Base-by-base conservation (phyloP, 176 grass and related monocot species). In the Oryza nivara region DNA sequence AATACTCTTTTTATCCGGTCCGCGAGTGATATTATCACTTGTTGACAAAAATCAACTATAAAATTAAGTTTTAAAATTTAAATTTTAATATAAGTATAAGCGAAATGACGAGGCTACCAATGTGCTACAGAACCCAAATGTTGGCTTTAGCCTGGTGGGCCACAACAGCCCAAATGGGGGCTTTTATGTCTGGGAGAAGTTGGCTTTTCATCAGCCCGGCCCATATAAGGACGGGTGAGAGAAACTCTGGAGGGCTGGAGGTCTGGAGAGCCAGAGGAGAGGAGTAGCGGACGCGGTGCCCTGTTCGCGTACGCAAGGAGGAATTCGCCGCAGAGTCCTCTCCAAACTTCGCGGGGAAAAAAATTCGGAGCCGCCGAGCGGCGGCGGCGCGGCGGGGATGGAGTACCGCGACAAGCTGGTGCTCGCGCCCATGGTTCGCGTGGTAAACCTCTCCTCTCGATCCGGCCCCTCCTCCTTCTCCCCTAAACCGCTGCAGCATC, bases 401-500 rank as follows among this genome's bases (percentile, higher is more conserved):
- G 90, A 95, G 9, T 97, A 95, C 89, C 85, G 61, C 9, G 85
- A 93, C 88, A 97, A 93, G 87, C 63, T 95, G 60, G 87, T 97
- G 77, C 92, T 95, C 61, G 92, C 90, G 36, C 92, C 95, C 85
- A 91, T 97, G 95, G 95, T 95, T 63, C 95, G 95, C 83, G 95
- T 94, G 95, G 95, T 97, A 67, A 67, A 80, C 76, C 67, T 35
- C 68, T 68, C 30, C 73, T 36, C 5, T 75, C 82, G 49, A 52
- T 54, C 58, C 58, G 22, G 19, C n/a, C 79, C 35, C 68, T 72
- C 11, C 45, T 32, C 30, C 68, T 43, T 63, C 36, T 38, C 36
- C 36, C 11, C n/a, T 25, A 56, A 74, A 66, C 32, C 68, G 17
- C 61, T 40, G 43, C 44, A 76, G 71, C 77, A 10, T 61, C 25